Evolutionary conservation across 164 flowering plant species (phyloP).

Genomic region (Magnolia kwangsiensis): DNA sequence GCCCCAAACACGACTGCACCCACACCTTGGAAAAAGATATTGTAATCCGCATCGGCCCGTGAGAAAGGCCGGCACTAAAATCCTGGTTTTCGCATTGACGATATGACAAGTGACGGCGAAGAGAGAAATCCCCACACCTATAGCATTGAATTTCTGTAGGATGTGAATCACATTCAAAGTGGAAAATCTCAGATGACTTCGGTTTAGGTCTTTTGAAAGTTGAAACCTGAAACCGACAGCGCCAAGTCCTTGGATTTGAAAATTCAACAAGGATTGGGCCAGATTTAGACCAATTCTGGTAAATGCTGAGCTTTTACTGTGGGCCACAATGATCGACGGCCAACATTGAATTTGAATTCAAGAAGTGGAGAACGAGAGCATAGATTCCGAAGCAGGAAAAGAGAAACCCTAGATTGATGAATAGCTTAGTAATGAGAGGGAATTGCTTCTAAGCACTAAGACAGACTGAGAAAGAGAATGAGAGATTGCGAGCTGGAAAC

Average conservation of each 20-base stretch:
- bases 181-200: background rate
- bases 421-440: background rate
- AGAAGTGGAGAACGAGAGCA: background rate
- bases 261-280: background rate
- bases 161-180: background rate
- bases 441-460: background rate
- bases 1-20: constrained; percentile 7
- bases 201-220: background rate
- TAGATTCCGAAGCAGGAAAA: background rate
- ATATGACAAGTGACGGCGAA: background rate
- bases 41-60: constrained; percentile 4
- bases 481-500: background rate
- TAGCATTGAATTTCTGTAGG: background rate
- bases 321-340: background rate
- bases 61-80: constrained; percentile 4
- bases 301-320: background rate
- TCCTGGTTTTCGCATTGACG: background rate
- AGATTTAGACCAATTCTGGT: background rate
- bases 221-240: background rate
- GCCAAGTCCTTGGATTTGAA: background rate
- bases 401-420: background rate
- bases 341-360: background rate
- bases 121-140: constrained; percentile 2
- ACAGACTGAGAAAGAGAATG: background rate
- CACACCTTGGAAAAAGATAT: background rate